These are phyloP conservation scores for Fusarium cyanostomum DNA, from an alignment of 2,329 filamentous ascomycete species.

Conservation along the genomic window DNA sequence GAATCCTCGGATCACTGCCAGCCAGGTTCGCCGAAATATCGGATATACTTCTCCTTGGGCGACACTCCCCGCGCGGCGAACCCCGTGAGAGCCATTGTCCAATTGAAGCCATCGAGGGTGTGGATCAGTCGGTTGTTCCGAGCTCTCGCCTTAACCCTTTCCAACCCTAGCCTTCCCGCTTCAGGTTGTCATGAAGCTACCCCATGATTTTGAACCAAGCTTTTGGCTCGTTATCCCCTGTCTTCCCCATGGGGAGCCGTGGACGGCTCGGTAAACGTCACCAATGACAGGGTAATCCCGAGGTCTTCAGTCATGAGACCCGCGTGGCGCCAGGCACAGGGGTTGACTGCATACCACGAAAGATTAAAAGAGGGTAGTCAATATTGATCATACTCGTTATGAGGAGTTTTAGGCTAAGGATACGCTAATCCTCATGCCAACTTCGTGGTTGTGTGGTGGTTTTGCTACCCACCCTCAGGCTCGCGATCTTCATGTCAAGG, in stretches of 20 bases:
- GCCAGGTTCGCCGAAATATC: conserved; percentile 35
- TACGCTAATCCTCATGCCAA: no score
- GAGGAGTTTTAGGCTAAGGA: no score
- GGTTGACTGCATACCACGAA: no score
- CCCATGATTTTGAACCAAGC: not conserved
- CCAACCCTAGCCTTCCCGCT: not conserved
- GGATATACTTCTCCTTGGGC: conserved; percentile 19
- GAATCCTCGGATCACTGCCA: conserved; percentile 33
- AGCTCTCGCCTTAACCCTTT: not conserved
- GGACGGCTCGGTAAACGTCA: not conserved
- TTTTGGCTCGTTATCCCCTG: not conserved
- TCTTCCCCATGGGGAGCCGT: conserved; percentile 31
- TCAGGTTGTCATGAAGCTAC: not conserved
- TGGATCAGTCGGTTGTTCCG: not conserved
- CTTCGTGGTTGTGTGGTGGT: no score
- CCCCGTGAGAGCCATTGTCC: not conserved
- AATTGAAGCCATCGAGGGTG: not conserved
- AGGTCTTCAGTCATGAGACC: not conserved
- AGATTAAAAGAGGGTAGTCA: no score
- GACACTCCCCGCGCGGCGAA: not conserved
- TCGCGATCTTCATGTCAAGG: not conserved
- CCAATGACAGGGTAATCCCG: not conserved
- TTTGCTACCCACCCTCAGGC: no score
- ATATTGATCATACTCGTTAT: no score
- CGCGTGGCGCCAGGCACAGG: not conserved